Conservation (phyloP, 1,284 basidiomycete genomes). For the Trichosporon asahii region DNA sequence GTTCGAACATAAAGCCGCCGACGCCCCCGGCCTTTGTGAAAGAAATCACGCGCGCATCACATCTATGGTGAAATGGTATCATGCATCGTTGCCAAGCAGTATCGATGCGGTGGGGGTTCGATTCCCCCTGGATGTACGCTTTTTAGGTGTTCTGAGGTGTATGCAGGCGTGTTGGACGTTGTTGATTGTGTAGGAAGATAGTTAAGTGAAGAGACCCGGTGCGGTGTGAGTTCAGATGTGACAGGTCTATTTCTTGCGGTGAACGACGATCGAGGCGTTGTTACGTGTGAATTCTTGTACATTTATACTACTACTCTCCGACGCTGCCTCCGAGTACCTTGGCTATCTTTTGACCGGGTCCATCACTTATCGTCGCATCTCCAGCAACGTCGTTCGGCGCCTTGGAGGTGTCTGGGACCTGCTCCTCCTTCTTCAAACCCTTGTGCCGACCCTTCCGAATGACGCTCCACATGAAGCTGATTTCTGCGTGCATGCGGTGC, state of each 20-base stretch:
- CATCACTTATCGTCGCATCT: too few relatives aligned
- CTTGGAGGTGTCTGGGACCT: background rate
- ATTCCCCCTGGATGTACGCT: background rate
- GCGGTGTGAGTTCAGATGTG: too few relatives aligned
- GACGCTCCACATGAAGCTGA: background rate
- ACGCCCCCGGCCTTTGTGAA: background rate
- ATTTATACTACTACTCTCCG: too few relatives aligned
- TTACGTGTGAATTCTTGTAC: too few relatives aligned
- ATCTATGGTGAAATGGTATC: slow-evolving; percentile 2
- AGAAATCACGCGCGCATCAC: background rate
- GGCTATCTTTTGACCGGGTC: too few relatives aligned
- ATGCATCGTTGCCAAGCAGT: background rate
- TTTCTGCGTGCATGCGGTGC: background rate
- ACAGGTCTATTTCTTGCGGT: too few relatives aligned
- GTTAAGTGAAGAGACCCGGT: background rate
- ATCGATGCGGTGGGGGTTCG: background rate
- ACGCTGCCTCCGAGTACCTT: too few relatives aligned
- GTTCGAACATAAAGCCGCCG: background rate
- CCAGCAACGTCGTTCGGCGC: too few relatives aligned
- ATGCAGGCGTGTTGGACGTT: background rate
- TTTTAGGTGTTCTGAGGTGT: background rate
- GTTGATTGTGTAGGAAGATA: background rate
- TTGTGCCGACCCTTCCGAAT: background rate
- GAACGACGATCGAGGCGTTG: too few relatives aligned
- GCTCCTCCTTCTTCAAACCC: background rate